Evolutionary conservation across 78 protist genomes (phyloP).

Genomic region (Polysphondylium violaceum): DNA sequence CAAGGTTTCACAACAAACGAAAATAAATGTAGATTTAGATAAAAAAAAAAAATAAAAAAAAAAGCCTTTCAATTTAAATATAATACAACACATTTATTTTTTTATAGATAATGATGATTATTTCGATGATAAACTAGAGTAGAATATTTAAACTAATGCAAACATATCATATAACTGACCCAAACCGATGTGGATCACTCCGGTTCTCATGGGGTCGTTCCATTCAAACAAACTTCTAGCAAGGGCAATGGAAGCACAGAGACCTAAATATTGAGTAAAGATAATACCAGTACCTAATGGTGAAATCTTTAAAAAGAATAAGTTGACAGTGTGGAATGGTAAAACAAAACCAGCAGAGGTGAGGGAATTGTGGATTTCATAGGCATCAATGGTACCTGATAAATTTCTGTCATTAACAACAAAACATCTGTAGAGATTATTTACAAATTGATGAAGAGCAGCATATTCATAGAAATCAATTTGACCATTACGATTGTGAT

Average conservation of each 20-base stretch:
- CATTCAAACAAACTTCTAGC: constrained; percentile 56
- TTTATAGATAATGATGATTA: too few relatives aligned
- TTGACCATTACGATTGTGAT: constrained; percentile 41
- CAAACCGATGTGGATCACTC: constrained; percentile 23
- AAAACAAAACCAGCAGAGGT: constrained; percentile 25
- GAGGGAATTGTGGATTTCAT: constrained; percentile 40
- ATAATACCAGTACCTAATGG: constrained; percentile 44
- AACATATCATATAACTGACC: constrained; percentile 29
- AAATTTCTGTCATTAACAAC: constrained; percentile 58
- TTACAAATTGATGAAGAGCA: constrained; percentile 53
- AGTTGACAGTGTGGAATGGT: constrained; percentile 46
- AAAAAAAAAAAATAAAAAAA: too few relatives aligned
- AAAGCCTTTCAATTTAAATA: too few relatives aligned
- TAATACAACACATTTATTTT: too few relatives aligned
- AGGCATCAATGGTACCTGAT: constrained; percentile 56
- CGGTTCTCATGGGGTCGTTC: constrained; percentile 75
- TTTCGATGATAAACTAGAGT: too few relatives aligned
- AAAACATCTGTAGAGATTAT: constrained; percentile 42
- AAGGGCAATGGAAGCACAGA: constrained; percentile 56
- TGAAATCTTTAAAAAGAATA: constrained; percentile 22
- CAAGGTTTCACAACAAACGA: too few relatives aligned
- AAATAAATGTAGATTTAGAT: too few relatives aligned
- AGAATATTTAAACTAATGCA: constrained; percentile 45
- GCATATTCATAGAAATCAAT: constrained; percentile 75
- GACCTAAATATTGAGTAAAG: constrained; percentile 42